phyloP scores from a whole-genome alignment of 2,329 filamentous ascomycete species.

The Arthrobotrys sphaeroides region DNA sequence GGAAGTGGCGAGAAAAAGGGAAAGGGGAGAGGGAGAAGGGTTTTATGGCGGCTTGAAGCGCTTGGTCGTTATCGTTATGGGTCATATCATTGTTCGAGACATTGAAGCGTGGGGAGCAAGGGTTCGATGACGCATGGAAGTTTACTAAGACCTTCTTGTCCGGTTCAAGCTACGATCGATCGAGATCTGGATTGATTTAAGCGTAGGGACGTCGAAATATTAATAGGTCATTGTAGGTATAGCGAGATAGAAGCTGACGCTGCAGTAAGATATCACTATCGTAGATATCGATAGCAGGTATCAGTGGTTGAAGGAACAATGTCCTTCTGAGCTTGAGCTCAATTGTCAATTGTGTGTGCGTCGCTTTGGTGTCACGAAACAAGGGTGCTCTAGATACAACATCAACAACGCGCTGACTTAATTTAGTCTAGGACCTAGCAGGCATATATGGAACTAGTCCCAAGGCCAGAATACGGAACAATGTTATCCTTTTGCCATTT shows the following conservation, averaged over 20 bases:
- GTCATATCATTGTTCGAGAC: constrained; percentile 27
- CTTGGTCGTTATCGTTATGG: constrained; percentile 6
- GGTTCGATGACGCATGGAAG: constrained; percentile 16
- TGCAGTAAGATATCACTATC: no score
- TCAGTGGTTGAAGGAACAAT: no score
- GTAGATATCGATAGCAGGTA: no score
- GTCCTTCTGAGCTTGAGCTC: no score
- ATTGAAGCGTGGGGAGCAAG: constrained; percentile 4
- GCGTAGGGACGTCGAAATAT: not conserved
- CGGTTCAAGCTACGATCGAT: not conserved
- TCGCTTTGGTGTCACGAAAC: constrained; percentile 8
- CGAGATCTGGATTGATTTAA: not conserved
- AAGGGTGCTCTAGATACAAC: constrained; percentile 1
- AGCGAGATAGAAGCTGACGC: no score
- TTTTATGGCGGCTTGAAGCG: constrained; percentile 34
- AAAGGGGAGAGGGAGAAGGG: constrained; percentile 6
- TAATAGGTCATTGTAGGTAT: not conserved
- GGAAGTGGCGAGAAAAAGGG: constrained; percentile 3
- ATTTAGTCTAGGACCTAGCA: no score
- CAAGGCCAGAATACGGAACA: no score
- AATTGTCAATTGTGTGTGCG: no score
- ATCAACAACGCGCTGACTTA: not conserved
- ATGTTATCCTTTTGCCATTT: no score
- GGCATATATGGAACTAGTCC: no score
- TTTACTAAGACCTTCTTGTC: not conserved